Base-by-base conservation (phyloP, 176 grass and related monocot species). In the Aegilops sharonensis region DNA sequence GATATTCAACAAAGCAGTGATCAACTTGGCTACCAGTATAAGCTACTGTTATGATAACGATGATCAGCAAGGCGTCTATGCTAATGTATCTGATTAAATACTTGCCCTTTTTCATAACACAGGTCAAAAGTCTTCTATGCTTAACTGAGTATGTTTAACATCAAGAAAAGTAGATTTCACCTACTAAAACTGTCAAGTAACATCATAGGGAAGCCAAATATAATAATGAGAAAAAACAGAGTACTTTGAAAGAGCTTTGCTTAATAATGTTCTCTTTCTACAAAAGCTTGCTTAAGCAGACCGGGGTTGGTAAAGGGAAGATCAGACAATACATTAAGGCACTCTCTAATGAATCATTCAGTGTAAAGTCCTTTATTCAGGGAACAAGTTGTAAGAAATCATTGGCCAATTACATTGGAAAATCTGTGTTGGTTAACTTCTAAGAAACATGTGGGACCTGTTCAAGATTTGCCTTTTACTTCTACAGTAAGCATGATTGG, bases 1-100 rank as follows among this genome's bases (percentile, higher is more conserved):
- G 30, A 48, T 39, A 61, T 81, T 84, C 85, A 87, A 76, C 71
- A 91, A 87, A 91, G 85, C 11, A 76, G 61, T 36, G 4, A 1
- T 37, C 81, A 65, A 48, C 48, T 84, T 81, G 32, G 9, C 75
- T n/a, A 47, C 75, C 67, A 84, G 18, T 75, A 30, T 62, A 25
- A 80, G 37, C 48, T 50, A 30, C 36, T 48, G 11, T 48, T 48
- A 66, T 54, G n/a, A 37, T 66, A 50, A 23, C 8, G 8, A 85
- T 37, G 83, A 17, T 48, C 21, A 77, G 14, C 13, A 45, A 43
- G 56, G 30, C 64, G 72, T 86, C 60, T 63, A 79, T 73, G 24
- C 31, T 42, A 87, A 83, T 35, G 20, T 75, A 83, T 60, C 75
- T 74, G 68, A 66, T 80, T 73, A 78, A 87, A 65, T 61, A 68